Conservation (phyloP, 176 grass and related monocot genomes). For the Musa schizocarpa region DNA sequence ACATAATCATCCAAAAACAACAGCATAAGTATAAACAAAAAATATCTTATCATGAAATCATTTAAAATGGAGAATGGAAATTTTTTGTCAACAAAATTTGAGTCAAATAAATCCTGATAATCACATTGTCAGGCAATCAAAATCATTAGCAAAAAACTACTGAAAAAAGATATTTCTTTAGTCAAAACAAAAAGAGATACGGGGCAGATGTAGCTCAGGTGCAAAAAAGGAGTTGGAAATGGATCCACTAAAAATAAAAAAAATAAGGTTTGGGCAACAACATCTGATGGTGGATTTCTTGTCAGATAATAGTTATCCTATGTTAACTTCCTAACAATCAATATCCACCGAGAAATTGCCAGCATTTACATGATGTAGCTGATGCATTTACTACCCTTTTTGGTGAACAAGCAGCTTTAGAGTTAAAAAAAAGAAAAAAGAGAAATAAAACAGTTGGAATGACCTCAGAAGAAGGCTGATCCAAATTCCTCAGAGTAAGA, state of each 20-base stretch:
- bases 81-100: no score
- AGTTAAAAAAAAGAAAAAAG: background rate
- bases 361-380: background rate
- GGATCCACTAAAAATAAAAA: background rate
- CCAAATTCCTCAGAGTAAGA: no score
- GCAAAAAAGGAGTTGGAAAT: background rate
- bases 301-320: background rate
- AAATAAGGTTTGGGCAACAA: background rate
- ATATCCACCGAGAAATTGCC: no score
- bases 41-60: background rate
- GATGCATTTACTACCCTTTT: background rate
- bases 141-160: background rate
- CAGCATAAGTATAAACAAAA: slow-evolving; percentile 6
- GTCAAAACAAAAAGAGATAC: background rate
- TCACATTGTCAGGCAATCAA: background rate
- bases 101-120: no score
- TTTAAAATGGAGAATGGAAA: background rate
- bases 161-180: background rate
- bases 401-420: background rate
- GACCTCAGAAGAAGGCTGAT: background rate
- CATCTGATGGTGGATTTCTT: background rate
- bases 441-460: background rate
- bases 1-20: background rate
- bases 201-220: background rate
- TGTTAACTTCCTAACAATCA: no score